These are phyloP conservation scores for Suhomyces prunicola DNA, from an alignment of 805 yeast genomes.

Conservation along the genomic window DNA sequence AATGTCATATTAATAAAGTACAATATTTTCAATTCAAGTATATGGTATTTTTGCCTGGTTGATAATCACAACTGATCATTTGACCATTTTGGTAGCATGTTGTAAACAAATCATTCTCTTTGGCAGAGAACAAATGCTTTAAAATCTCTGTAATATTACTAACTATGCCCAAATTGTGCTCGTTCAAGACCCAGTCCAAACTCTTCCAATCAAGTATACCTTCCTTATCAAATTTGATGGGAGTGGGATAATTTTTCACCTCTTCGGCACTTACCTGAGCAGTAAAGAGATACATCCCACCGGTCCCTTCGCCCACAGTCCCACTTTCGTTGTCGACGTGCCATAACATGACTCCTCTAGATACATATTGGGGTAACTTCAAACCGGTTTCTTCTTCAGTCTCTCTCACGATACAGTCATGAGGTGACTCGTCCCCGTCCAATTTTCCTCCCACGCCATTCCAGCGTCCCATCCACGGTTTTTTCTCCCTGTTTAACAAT, in stretches of 20 bases:
- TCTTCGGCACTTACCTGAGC: constrained; percentile 29
- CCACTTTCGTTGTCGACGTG: constrained; percentile 11
- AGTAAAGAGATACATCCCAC: constrained; percentile 40
- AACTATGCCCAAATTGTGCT: constrained; percentile 39
- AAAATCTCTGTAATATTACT: constrained; percentile 31
- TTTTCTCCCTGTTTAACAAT: constrained; percentile 38
- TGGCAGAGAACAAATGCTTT: constrained; percentile 21
- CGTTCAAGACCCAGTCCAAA: constrained; percentile 33
- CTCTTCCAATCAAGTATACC: constrained; percentile 44
- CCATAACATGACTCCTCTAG: constrained; percentile 40
- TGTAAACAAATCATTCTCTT: constrained; percentile 21
- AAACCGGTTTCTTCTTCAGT: constrained; percentile 42
- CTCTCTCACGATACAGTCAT: constrained; percentile 41
- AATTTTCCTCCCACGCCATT: constrained; percentile 47
- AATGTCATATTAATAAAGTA: neutral
- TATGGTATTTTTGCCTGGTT: constrained; percentile 9
- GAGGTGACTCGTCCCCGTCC: constrained; percentile 31
- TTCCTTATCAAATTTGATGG: constrained; percentile 27
- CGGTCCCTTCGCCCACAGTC: constrained; percentile 16
- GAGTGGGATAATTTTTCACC: constrained; percentile 26
- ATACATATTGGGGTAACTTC: constrained; percentile 20
- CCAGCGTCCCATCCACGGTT: constrained; percentile 49
- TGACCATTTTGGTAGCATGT: constrained; percentile 21
- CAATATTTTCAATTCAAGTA: neutral
- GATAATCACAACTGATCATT: constrained; percentile 10